phyloP scores from a whole-genome alignment of 495 filamentous ascomycete genomes.

The Haplographium delicatum region DNA sequence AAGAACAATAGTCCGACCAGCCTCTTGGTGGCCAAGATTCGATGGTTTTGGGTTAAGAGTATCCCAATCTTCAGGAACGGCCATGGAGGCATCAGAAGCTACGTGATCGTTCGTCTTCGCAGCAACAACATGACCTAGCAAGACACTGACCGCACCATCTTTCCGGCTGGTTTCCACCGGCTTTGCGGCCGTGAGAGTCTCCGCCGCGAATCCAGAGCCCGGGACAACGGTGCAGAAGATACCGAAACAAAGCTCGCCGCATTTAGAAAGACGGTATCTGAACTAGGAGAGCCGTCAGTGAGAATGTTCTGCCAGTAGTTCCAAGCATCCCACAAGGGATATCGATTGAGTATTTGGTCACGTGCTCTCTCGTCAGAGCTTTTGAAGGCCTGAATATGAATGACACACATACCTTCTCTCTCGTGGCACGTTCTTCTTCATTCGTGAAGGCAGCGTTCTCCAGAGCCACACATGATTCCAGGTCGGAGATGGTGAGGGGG shows the following conservation, averaged over 20 bases:
- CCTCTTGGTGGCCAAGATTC: constrained; percentile 57
- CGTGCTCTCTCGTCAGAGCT: constrained; percentile 7
- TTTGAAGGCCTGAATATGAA: background rate
- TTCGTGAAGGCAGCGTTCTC: constrained; percentile 72
- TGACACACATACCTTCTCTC: constrained; percentile 64
- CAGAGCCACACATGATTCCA: constrained; percentile 69
- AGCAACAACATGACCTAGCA: constrained; percentile 80
- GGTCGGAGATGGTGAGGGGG: constrained; percentile 63
- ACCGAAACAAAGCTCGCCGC: constrained; percentile 75
- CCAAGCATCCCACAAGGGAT: background rate
- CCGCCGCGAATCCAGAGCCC: constrained; percentile 36
- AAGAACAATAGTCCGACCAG: constrained; percentile 67
- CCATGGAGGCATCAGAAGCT: constrained; percentile 77
- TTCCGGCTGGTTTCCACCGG: constrained; percentile 42
- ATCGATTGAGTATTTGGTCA: constrained; percentile 5
- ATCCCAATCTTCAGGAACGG: constrained; percentile 60
- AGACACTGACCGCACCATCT: constrained; percentile 48
- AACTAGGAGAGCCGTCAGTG: constrained; percentile 47
- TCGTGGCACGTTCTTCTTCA: constrained; percentile 60
- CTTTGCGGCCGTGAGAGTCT: constrained; percentile 41
- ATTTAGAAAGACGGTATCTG: constrained; percentile 70
- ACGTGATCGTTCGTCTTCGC: constrained; percentile 55
- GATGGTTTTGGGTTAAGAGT: constrained; percentile 27
- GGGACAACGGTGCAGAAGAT: constrained; percentile 62
- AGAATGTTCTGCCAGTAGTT: too few species aligned